Conservation (phyloP, 257 asterid species). For the Fraxinus anomala region DNA sequence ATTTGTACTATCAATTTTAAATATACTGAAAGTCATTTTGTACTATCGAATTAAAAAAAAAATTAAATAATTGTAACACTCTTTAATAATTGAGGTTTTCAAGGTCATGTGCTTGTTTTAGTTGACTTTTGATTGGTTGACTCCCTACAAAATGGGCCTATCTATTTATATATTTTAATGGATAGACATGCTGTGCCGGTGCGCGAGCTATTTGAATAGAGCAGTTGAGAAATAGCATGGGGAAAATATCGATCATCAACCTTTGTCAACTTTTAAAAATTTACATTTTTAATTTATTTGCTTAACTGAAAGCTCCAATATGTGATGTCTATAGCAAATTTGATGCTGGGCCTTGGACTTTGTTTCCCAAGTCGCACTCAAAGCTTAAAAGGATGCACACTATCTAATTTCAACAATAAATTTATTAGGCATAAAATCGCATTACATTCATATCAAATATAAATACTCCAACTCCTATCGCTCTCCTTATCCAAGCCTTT, state of each 20-base stretch:
- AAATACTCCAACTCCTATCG: background rate
- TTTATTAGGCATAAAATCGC: background rate
- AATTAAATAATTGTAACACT: no score
- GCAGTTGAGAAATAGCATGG: background rate
- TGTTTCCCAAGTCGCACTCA: background rate
- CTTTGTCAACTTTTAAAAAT: no score
- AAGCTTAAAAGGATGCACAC: background rate
- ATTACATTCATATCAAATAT: background rate
- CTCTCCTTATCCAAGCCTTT: background rate
- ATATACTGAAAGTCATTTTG: no score
- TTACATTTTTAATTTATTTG: no score
- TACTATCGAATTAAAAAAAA: no score
- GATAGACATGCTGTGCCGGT: background rate
- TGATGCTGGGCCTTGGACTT: background rate
- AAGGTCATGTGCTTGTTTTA: no score
- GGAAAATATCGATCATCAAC: no score
- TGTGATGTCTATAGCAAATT: no score
- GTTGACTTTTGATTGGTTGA: background rate
- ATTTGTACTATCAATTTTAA: no score
- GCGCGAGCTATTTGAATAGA: background rate
- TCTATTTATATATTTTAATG: no score
- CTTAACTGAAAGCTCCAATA: no score
- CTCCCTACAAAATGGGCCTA: background rate
- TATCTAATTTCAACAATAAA: background rate
- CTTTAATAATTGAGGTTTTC: no score